Base-by-base conservation (phyloP, 2,329 filamentous ascomycete species). In the Trichoderma lentiforme region DNA sequence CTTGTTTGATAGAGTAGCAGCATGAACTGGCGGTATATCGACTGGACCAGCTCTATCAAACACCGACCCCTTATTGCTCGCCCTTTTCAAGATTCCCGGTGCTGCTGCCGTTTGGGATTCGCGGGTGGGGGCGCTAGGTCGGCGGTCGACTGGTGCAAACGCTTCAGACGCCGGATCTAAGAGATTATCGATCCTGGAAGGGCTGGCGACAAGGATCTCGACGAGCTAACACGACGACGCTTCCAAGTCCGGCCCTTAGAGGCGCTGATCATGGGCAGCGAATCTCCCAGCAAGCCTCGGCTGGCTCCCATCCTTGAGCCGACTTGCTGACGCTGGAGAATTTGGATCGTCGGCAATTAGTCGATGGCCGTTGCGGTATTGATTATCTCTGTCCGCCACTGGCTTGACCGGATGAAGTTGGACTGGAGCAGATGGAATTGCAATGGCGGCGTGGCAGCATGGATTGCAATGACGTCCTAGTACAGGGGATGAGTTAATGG, bases 141-240 rank as follows among this genome's bases (percentile, higher is more conserved):
- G 26, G 60, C 24, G 53, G 28, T 69, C 34, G 12, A 39, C 26
- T 30, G 51, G 34, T 15, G 21, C 28, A 12, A 51, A 34, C 53
- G 66, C 30, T 34, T 61, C 56, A 61, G 56, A 68, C 34, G 36
- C 28, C 53, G 65, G 36, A 69, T 69, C 66, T 61, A 28, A 36
- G 28, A 30, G 67, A 51, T 62, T 26, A 70, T 70, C 67, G 67
- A 70, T 70, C 67, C 60, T 70, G 39, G 57, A 21, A 9, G 56
- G 43, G 9, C 51, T 60, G 26, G 65, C 8, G 34, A 28, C 57
- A 70, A 62, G 67, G 67, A 53, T 70, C 39, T 53, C 36, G 30
- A 32, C 15, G 57, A 26, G 57, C 57, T 62, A 62, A 39, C 57
- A 53, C 26, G 30, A 34, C 57, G 26, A 34, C 26, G 57, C 39